Conservation (phyloP, 805 yeast species). For the Myxozyma neotropica region DNA sequence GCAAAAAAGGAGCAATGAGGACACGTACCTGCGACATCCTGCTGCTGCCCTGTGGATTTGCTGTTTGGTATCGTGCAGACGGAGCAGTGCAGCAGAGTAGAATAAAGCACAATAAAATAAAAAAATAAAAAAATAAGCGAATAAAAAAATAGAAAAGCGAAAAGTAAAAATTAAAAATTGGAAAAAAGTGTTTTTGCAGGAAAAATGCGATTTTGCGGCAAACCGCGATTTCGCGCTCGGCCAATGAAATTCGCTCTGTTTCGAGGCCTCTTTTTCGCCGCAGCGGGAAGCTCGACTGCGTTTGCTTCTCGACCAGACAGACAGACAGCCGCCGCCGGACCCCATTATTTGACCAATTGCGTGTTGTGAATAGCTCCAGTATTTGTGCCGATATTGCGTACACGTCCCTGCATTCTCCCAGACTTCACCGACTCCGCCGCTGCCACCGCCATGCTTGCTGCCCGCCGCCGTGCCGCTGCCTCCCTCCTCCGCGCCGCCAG, state of each 20-base stretch:
- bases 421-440: too few relatives aligned
- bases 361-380: too few relatives aligned
- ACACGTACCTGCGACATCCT: conserved; percentile 20
- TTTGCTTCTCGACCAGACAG: too few relatives aligned
- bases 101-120: not conserved
- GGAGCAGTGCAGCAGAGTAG: not conserved
- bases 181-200: not conserved
- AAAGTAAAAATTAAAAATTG: too few relatives aligned
- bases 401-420: too few relatives aligned
- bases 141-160: too few relatives aligned
- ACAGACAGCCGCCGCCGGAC: not conserved
- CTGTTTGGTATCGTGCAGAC: not conserved
- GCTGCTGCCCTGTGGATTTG: too few relatives aligned
- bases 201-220: not conserved
- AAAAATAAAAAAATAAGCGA: not conserved
- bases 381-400: too few relatives aligned
- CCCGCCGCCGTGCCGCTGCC: conserved; percentile 11
- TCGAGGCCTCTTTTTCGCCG: conserved; percentile 10
- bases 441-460: conserved; percentile 3
- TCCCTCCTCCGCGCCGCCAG: conserved; percentile 21
- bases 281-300: too few relatives aligned
- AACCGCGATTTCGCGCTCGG: not conserved
- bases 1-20: not conserved
- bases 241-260: conserved; percentile 15
- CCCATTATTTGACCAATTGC: too few relatives aligned